phyloP scores from a whole-genome alignment of 169 alveolate species.

The Eimeria maxima region DNA sequence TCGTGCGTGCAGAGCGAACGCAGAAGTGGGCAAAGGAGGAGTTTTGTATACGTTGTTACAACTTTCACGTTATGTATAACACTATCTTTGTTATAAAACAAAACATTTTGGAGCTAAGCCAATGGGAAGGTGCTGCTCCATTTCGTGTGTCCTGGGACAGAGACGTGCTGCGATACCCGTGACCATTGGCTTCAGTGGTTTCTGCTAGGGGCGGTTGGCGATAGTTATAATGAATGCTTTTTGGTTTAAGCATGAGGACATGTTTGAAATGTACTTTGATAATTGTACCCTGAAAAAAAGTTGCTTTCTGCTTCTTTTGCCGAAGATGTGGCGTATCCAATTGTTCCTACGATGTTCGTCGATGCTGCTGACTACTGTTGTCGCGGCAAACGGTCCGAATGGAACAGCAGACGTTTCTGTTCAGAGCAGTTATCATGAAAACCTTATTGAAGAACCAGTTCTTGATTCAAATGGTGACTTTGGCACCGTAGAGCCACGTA shows the following conservation, averaged over 20 bases:
- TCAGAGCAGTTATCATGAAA: not conserved
- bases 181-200: not conserved
- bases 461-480: not conserved
- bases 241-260: not conserved
- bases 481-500: not conserved
- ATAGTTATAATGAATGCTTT: not conserved
- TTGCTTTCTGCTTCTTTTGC: not conserved
- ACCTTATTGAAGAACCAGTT: not conserved
- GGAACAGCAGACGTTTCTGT: not conserved
- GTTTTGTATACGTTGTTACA: not conserved
- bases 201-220: not conserved
- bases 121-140: not conserved
- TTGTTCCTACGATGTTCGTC: not conserved
- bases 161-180: not conserved
- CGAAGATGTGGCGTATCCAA: not conserved
- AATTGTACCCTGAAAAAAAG: not conserved
- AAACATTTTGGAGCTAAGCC: not conserved
- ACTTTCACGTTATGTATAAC: not conserved
- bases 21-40: not conserved
- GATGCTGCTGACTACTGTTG: conserved; percentile 19
- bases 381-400: not conserved
- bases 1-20: too few relatives aligned
- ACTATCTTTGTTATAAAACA: not conserved
- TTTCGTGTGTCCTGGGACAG: not conserved
- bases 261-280: not conserved